Percentiles rank a stretch among this genome's conserved stretches.
Evolutionary conservation across 2,329 filamentous ascomycete species (phyloP).

Genomic region (Aplosporella prunicola): DNA sequence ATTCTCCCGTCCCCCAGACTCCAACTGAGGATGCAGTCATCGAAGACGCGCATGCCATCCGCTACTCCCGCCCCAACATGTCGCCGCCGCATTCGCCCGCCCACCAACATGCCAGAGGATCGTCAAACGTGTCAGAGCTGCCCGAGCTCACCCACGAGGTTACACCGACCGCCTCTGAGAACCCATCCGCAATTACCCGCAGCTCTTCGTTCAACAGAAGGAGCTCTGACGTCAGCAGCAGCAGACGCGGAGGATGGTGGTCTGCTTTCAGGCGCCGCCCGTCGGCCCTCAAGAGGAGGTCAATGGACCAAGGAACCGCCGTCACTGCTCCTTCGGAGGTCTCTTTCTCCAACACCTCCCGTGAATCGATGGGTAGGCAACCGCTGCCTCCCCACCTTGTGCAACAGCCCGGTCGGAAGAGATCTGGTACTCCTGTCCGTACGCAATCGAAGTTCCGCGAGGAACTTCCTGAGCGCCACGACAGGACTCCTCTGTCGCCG

Average conservation of each 20-base stretch:
- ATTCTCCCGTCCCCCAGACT: conserved; percentile 22
- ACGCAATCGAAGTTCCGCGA: conserved; percentile 88
- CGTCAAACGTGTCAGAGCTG: conserved; percentile 45
- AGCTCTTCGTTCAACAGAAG: conserved; percentile 15
- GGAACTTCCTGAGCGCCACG: conserved; percentile 62
- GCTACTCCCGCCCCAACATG: conserved; percentile 35
- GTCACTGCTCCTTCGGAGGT: conserved; percentile 53
- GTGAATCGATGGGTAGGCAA: conserved; percentile 68
- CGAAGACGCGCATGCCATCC: conserved; percentile 40
- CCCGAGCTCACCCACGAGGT: conserved; percentile 38
- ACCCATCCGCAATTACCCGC: conserved; percentile 30
- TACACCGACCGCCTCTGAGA: conserved; percentile 22
- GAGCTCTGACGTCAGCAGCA: conserved; percentile 25
- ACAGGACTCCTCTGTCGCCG: conserved; percentile 61
- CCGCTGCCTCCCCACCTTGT: conserved; percentile 41
- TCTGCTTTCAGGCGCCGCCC: conserved; percentile 38
- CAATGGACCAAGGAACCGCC: conserved; percentile 37
- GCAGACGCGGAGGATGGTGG: conserved; percentile 25
- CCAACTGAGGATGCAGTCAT: conserved; percentile 39
- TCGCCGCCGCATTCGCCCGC: conserved; percentile 21
- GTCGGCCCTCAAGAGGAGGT: conserved; percentile 57
- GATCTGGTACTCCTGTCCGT: conserved; percentile 56
- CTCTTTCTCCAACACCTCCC: conserved; percentile 75
- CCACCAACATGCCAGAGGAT: conserved; percentile 37
- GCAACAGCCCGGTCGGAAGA: conserved; percentile 34